Conservation (phyloP, 2,329 filamentous ascomycete species). For the Colletotrichum viniferum region DNA sequence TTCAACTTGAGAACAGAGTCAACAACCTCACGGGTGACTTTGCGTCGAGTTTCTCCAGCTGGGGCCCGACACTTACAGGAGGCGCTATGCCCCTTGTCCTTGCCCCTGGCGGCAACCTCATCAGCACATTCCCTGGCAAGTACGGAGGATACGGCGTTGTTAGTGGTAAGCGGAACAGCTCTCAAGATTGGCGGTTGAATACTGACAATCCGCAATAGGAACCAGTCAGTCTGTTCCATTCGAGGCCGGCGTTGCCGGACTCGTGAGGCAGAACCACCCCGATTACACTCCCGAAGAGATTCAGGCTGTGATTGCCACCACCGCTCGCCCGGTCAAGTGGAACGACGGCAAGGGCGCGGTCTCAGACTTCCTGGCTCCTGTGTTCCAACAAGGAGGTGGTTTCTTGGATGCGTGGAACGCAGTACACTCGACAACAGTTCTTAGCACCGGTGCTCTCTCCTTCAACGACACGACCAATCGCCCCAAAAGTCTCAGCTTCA, state of each 20-base stretch:
- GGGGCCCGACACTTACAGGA: constrained; percentile 46
- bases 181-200: neutral
- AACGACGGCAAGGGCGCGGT: constrained; percentile 17
- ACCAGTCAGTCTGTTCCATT: constrained; percentile 52
- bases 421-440: constrained; percentile 33
- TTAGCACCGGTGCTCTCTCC: constrained; percentile 36
- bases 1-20: neutral
- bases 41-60: constrained; percentile 32
- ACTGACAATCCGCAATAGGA: constrained; percentile 27
- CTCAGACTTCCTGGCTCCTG: constrained; percentile 26
- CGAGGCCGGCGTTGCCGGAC: constrained; percentile 39
- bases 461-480: constrained; percentile 46
- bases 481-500: constrained; percentile 31
- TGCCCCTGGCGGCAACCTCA: constrained; percentile 43
- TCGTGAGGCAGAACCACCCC: constrained; percentile 24
- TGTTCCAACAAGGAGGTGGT: constrained; percentile 43
- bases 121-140: constrained; percentile 37
- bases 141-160: constrained; percentile 41
- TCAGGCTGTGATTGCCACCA: constrained; percentile 27
- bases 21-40: neutral
- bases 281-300: constrained; percentile 23
- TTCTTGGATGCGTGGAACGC: constrained; percentile 40
- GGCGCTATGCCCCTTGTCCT: constrained; percentile 43
- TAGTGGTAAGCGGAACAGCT: constrained; percentile 14
- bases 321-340: constrained; percentile 24